These are phyloP conservation scores for Hymenoscyphus fraxineus DNA, from an alignment of 2,329 filamentous ascomycete genomes.

Conservation along the genomic window DNA sequence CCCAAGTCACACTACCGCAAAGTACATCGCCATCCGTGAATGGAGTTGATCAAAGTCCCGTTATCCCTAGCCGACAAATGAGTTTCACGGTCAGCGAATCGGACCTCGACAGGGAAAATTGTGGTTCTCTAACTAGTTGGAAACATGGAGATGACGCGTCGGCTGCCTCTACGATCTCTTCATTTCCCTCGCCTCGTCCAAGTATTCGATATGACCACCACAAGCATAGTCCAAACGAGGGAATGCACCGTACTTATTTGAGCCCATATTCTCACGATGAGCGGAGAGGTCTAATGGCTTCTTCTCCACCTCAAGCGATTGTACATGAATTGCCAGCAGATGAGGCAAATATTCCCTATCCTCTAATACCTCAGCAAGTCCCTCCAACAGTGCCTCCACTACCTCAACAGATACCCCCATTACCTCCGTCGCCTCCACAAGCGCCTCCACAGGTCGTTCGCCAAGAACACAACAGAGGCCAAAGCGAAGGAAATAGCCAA, in stretches of 20 bases:
- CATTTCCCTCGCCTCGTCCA: constrained; percentile 17
- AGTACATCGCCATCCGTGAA: constrained; percentile 5
- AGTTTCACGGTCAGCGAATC: constrained; percentile 13
- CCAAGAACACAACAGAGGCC: background rate
- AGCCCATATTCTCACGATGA: background rate
- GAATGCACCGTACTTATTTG: constrained; percentile 8
- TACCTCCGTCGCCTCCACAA: too few species aligned
- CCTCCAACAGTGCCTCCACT: too few species aligned
- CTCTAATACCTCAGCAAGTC: background rate
- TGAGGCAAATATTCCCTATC: background rate
- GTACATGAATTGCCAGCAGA: background rate
- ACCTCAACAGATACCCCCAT: too few species aligned
- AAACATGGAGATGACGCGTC: constrained; percentile 11
- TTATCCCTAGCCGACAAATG: constrained; percentile 4
- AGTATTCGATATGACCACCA: constrained; percentile 16
- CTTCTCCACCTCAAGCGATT: background rate
- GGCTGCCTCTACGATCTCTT: constrained; percentile 11
- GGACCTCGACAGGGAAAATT: constrained; percentile 14
- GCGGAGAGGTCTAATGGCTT: background rate
- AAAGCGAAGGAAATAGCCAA: background rate
- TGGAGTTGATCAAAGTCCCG: constrained; percentile 9
- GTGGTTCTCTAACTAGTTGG: constrained; percentile 16
- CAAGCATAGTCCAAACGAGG: constrained; percentile 19
- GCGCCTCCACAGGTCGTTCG: background rate
- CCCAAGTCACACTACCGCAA: constrained; percentile 13